Base-by-base conservation (phyloP, 2,329 filamentous ascomycete genomes). In the Colletotrichum cuscutae region DNA sequence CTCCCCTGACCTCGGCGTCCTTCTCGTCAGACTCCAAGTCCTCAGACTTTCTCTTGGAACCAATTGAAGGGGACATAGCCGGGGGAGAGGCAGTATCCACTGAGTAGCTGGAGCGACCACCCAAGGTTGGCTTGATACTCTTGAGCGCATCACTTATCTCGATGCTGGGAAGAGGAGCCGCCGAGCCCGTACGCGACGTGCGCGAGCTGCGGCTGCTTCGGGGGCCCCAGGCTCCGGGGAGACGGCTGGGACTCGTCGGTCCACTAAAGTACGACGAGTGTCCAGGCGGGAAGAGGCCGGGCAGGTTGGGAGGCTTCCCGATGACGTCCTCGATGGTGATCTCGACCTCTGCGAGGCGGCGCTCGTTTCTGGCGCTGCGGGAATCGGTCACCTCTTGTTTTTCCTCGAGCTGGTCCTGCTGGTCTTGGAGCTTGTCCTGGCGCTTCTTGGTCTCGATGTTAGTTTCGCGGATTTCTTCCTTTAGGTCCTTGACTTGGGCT, bases 381-480 rank as follows among this genome's bases (percentile, higher is more conserved):
- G 70, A 70, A 26, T 49, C 61, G 4, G 60, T 15, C 42, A 70
- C 28, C 15, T 70, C 66, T 28, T 64, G 67, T 1, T 52, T 60
- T n/a, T 70, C 65, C 15, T 68, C 54, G 11, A 72, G 13, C 22
- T 32, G 24, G 1, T 70, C 66, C 7, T 70, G 66, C 13, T 22
- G 19, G 6, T 28, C 42, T 46, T 72, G 65, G 15, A 54, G 58
- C 24, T 6, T 5, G 8, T 35, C 9, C 5, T 64, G 70, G 13
- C 46, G 59, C 30, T 49, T 28, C 13, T 30, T 35, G 24, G n/a
- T 19, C 9, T 9, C 26, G 12, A 5, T 19, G n/a, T 19, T n/a
- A 5, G 49, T 13, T 13, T 13, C n/a, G 7, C 1, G 28, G 4
- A 4, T 1, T 49, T 49, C 19, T 7, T n/a, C 7, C 11, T 22